Evolutionary conservation across 768 basidiomycete species (phyloP).

Genomic region (Rhodotorula taiwanensis): DNA sequence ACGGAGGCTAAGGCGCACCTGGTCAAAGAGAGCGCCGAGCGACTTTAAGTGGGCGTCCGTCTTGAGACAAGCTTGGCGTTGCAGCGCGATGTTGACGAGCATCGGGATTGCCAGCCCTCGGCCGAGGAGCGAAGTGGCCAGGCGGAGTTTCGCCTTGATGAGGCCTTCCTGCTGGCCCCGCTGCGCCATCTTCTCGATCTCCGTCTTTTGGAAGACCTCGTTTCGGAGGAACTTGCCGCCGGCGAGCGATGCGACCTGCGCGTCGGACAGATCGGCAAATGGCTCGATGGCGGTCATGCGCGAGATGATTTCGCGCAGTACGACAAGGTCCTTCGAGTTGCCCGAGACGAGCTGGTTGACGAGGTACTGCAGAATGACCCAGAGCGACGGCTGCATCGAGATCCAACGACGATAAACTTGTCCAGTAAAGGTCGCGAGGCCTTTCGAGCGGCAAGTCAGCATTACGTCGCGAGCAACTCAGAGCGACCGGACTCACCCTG

Average conservation of each 20-base stretch:
- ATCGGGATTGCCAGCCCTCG: slow-evolving; percentile 72
- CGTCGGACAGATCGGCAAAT: slow-evolving; percentile 76
- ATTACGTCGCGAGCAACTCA: neutral
- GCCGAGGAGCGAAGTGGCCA: slow-evolving; percentile 43
- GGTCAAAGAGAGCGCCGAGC: slow-evolving; percentile 77
- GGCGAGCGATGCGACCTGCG: slow-evolving; percentile 81
- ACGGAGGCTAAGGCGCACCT: slow-evolving; percentile 46
- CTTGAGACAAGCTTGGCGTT: slow-evolving; percentile 76
- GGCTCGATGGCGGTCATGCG: slow-evolving; percentile 94
- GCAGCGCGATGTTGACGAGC: slow-evolving; percentile 84
- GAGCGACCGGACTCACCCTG: slow-evolving; percentile 60
- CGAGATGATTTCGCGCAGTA: slow-evolving; percentile 85
- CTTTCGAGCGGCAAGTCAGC: slow-evolving; percentile 46
- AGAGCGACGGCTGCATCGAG: slow-evolving; percentile 57
- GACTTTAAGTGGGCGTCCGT: slow-evolving; percentile 72
- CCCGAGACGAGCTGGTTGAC: slow-evolving; percentile 80
- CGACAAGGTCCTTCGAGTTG: slow-evolving; percentile 78
- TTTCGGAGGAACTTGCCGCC: slow-evolving; percentile 79
- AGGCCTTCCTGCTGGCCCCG: slow-evolving; percentile 41
- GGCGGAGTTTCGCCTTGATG: slow-evolving; percentile 41
- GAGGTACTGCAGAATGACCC: slow-evolving; percentile 71
- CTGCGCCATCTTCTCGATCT: slow-evolving; percentile 34
- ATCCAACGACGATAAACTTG: slow-evolving; percentile 77
- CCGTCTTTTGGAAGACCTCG: slow-evolving; percentile 56
- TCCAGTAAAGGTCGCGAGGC: slow-evolving; percentile 85